phyloP scores from a whole-genome alignment of 2,329 filamentous ascomycete genomes.

The Fulvia fulva region DNA sequence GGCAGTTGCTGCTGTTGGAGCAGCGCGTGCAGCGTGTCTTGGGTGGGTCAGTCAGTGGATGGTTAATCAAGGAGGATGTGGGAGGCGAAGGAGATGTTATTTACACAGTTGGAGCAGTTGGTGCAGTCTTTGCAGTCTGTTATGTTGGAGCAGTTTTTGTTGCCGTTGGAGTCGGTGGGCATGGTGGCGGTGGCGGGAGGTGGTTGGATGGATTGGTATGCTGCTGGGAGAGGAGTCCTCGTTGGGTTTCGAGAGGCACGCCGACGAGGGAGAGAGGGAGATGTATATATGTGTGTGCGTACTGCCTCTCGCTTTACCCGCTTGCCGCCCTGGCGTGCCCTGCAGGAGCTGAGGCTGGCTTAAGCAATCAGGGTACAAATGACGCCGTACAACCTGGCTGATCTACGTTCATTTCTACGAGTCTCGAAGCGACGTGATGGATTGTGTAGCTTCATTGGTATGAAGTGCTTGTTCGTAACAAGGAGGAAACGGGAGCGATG shows the following conservation, averaged over 20 bases:
- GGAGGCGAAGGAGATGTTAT: neutral
- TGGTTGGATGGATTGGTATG: neutral
- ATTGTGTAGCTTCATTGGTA: neutral
- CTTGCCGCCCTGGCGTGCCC: neutral
- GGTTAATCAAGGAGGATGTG: slow-evolving; percentile 2
- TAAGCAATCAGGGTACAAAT: neutral
- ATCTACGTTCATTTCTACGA: neutral
- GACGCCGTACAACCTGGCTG: too few relatives aligned
- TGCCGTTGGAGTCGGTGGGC: slow-evolving; percentile 8
- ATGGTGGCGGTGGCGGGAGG: neutral
- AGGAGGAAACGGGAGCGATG: neutral
- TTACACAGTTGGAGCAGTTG: slow-evolving; percentile 15
- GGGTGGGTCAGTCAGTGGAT: neutral
- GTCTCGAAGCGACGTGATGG: neutral
- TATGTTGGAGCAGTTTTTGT: slow-evolving; percentile 14
- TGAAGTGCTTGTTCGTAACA: neutral
- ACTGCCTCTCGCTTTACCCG: too few relatives aligned
- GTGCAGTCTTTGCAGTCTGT: slow-evolving; percentile 12
- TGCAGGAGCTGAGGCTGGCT: neutral
- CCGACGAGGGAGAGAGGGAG: too few relatives aligned
- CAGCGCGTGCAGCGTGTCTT: neutral
- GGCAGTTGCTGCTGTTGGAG: neutral
- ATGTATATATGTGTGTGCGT: too few relatives aligned
- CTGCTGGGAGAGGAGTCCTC: too few relatives aligned
- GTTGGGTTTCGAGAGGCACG: too few relatives aligned